Evolutionary conservation across 805 yeast species (phyloP).

Genomic region (Pichia cephalocereana): DNA sequence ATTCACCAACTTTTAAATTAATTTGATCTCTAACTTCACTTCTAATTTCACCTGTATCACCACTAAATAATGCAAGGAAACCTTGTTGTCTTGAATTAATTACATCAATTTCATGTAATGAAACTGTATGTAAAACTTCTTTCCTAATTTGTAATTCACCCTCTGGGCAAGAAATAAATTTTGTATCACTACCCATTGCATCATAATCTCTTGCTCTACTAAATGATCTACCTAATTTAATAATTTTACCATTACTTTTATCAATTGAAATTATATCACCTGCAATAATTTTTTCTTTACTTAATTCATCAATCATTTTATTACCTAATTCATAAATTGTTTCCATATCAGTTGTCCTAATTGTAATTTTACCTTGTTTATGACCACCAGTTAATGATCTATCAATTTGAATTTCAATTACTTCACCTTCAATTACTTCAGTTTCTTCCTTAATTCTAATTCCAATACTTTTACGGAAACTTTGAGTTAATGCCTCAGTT

Average conservation of each 20-base stretch:
- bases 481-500: slow-evolving; percentile 94
- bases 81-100: slow-evolving; percentile 96
- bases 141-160: slow-evolving; percentile 98
- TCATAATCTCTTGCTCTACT: slow-evolving; percentile 98
- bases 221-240: slow-evolving; percentile 96
- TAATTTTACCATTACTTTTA: slow-evolving; percentile 95
- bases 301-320: slow-evolving; percentile 75
- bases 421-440: slow-evolving; percentile 98
- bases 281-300: slow-evolving; percentile 82
- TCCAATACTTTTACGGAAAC: slow-evolving; percentile 93
- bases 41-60: slow-evolving; percentile 94
- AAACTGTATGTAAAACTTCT: slow-evolving; percentile 95
- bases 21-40: slow-evolving; percentile 65
- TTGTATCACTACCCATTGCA: slow-evolving; percentile 86
- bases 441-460: slow-evolving; percentile 93
- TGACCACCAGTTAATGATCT: slow-evolving; percentile 90
- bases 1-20: slow-evolving; percentile 72
- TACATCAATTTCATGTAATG: slow-evolving; percentile 91
- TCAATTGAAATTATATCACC: slow-evolving; percentile 98
- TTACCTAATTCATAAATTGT: slow-evolving; percentile 55
- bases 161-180: slow-evolving; percentile 92
- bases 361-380: slow-evolving; percentile 68
- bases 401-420: slow-evolving; percentile 91
- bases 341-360: slow-evolving; percentile 84
- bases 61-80: slow-evolving; percentile 33